phyloP scores from a whole-genome alignment of 306 rosid genomes.

The Dalbergia cochinchinensis region DNA sequence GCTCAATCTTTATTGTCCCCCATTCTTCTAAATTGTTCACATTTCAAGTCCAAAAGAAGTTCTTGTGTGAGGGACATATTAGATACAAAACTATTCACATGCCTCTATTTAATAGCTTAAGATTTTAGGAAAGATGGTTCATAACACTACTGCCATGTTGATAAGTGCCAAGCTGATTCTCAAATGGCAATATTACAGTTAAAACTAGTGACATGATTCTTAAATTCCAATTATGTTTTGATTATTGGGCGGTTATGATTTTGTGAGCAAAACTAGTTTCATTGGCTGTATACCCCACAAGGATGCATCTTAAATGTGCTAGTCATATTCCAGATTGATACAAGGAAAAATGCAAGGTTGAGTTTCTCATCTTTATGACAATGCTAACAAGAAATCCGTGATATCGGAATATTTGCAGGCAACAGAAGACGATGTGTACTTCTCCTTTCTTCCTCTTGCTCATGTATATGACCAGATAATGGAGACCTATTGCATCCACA shows the following conservation, averaged over 20 bases:
- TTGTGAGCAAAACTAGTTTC: neutral
- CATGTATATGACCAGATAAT: conserved; percentile 84
- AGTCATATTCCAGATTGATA: conserved; percentile 14
- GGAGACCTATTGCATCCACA: conserved; percentile 83
- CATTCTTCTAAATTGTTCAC: too few relatives aligned
- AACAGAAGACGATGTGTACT: conserved; percentile 51
- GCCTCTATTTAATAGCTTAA: too few relatives aligned
- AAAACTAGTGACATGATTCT: neutral
- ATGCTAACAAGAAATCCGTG: conserved; percentile 18
- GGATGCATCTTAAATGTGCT: neutral
- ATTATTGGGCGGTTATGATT: neutral
- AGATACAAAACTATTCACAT: too few relatives aligned
- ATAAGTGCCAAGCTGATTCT: conserved; percentile 10
- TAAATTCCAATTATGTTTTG: neutral
- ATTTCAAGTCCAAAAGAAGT: too few relatives aligned
- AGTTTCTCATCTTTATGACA: conserved; percentile 13
- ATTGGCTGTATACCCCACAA: neutral
- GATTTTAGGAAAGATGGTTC: too few relatives aligned
- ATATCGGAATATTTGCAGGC: conserved; percentile 41
- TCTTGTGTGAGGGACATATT: too few relatives aligned
- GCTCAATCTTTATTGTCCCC: too few relatives aligned
- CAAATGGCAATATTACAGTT: neutral
- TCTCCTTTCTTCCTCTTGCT: conserved; percentile 85
- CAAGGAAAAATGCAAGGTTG: neutral
- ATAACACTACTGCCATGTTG: neutral